phyloP scores from a whole-genome alignment of 2,329 filamentous ascomycete genomes.

The Emericellopsis cladophorae region DNA sequence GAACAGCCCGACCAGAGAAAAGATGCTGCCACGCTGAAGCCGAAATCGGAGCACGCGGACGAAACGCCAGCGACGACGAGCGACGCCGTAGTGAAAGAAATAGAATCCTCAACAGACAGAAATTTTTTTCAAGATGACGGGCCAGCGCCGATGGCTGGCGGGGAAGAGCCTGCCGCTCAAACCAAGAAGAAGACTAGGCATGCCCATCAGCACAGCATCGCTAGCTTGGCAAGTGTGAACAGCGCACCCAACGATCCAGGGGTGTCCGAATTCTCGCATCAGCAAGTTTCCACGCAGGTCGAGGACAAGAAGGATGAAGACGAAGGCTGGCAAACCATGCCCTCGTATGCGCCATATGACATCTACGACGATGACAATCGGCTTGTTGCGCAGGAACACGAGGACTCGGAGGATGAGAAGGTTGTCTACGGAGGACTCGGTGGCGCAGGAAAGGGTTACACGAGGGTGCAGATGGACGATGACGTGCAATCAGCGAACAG shows the following conservation, averaged over 20 bases:
- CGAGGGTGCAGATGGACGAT: constrained; percentile 86
- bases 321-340: constrained; percentile 88
- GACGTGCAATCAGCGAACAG: constrained; percentile 89
- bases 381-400: constrained; percentile 71
- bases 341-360: constrained; percentile 81
- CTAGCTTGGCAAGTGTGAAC: constrained; percentile 1
- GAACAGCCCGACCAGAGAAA: background rate
- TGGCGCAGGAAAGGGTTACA: constrained; percentile 90
- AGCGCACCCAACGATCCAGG: background rate
- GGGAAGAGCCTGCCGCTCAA: background rate
- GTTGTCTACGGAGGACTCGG: constrained; percentile 67
- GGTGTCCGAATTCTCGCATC: constrained; percentile 69
- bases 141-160: background rate
- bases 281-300: constrained; percentile 52
- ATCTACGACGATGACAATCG: constrained; percentile 91
- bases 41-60: background rate
- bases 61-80: background rate
- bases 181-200: background rate
- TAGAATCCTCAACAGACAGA: background rate
- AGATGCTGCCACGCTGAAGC: background rate
- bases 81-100: background rate
- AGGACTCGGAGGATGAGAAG: constrained; percentile 55
- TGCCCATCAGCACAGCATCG: constrained; percentile 1
- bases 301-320: constrained; percentile 40
- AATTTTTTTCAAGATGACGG: background rate